phyloP scores from a whole-genome alignment of 495 filamentous ascomycete genomes.

The Annulohypoxylon moriforme region DNA sequence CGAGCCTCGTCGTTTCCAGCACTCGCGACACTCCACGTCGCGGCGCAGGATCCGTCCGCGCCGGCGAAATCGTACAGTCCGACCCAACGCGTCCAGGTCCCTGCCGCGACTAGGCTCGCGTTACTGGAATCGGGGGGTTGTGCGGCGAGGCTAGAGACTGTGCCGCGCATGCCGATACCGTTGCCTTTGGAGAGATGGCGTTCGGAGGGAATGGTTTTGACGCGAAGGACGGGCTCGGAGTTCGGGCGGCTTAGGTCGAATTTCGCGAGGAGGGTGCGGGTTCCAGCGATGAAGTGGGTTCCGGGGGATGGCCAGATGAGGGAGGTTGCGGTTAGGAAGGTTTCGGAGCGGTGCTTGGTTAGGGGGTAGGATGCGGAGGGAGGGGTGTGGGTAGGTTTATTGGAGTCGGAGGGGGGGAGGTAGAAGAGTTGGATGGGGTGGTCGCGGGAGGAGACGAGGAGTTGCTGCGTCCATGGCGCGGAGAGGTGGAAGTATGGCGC shows the following conservation, averaged over 20 bases:
- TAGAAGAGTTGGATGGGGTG: conserved; percentile 80
- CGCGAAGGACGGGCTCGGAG: conserved; percentile 65
- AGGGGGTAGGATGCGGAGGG: conserved; percentile 73
- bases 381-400: conserved; percentile 47
- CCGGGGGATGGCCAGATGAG: conserved; percentile 74
- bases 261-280: conserved; percentile 74
- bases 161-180: conserved; percentile 84
- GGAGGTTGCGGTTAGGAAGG: conserved; percentile 78
- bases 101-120: conserved; percentile 76
- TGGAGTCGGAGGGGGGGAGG: conserved; percentile 49
- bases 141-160: conserved; percentile 72
- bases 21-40: conserved; percentile 68
- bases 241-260: conserved; percentile 80
- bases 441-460: conserved; percentile 74
- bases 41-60: conserved; percentile 68
- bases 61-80: conserved; percentile 80
- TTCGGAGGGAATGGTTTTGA: conserved; percentile 82
- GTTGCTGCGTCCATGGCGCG: conserved; percentile 71
- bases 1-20: conserved; percentile 48
- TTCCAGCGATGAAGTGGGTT: conserved; percentile 76
- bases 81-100: conserved; percentile 80
- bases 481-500: conserved; percentile 79
- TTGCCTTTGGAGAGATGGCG: conserved; percentile 74
- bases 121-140: conserved; percentile 47
- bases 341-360: conserved; percentile 79